These are phyloP conservation scores for Tieghemostelium lacteum DNA, from an alignment of 78 protist species.

Conservation along the genomic window DNA sequence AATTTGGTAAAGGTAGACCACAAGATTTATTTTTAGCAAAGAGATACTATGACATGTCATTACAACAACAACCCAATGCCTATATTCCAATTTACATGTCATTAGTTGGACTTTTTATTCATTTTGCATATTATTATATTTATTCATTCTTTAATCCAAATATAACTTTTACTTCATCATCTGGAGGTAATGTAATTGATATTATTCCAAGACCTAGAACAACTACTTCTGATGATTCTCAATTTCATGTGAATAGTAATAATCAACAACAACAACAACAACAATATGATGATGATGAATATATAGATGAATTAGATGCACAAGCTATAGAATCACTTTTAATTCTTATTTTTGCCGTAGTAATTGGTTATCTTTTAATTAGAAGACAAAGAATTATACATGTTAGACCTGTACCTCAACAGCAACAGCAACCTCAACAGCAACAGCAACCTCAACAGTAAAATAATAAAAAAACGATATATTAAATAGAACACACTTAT, in stretches of 20 bases:
- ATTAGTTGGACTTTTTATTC: slow-evolving; percentile 54
- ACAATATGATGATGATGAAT: neutral
- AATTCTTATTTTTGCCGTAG: slow-evolving; percentile 6
- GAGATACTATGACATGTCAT: slow-evolving; percentile 90
- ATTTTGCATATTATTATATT: slow-evolving; percentile 21
- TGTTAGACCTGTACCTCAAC: neutral
- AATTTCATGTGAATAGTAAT: neutral
- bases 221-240: neutral
- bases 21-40: slow-evolving; percentile 91
- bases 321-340: slow-evolving; percentile 14
- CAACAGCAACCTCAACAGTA: neutral
- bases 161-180: neutral
- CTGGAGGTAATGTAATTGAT: neutral
- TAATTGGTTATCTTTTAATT: slow-evolving; percentile 36
- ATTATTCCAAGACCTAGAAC: neutral
- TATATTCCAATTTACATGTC: slow-evolving; percentile 83
- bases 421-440: slow-evolving; percentile 19
- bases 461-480: neutral
- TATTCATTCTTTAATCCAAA: slow-evolving; percentile 36
- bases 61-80: slow-evolving; percentile 58
- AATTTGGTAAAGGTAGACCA: slow-evolving; percentile 86
- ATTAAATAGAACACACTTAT: too few species aligned
- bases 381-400: slow-evolving; percentile 76
- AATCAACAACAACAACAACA: neutral
- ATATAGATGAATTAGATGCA: neutral